Percentiles rank a stretch among this genome's conserved stretches.
phyloP scores from a whole-genome alignment of 1,139 yeast species.

The Pichia sp. region DNA sequence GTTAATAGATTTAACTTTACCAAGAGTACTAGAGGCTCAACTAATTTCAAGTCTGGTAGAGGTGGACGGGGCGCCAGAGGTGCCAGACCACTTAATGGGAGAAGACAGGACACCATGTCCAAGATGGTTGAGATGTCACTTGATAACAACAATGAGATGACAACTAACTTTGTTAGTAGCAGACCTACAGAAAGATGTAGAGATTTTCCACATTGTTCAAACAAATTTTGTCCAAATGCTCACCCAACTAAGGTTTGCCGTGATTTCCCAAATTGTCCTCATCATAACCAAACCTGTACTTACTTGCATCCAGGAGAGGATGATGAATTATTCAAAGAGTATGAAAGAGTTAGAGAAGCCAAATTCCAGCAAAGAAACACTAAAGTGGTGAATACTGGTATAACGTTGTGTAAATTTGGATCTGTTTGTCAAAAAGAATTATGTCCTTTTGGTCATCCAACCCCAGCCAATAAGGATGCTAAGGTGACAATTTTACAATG shows the following conservation, averaged over 20 bases:
- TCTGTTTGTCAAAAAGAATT: conserved; percentile 66
- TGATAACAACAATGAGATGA: conserved; percentile 21
- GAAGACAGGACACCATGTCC: conserved; percentile 12
- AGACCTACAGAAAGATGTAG: conserved; percentile 64
- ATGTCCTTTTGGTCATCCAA: conserved; percentile 89
- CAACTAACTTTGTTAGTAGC: conserved; percentile 30
- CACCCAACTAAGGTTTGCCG: conserved; percentile 79
- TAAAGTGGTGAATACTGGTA: conserved; percentile 35
- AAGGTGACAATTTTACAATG: conserved; percentile 65
- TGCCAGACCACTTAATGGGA: conserved; percentile 6
- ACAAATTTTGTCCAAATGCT: conserved; percentile 62
- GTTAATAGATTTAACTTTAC: conserved; percentile 12
- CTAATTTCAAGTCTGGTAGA: conserved; percentile 9
- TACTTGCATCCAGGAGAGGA: conserved; percentile 84
- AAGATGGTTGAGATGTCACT: conserved; percentile 36
- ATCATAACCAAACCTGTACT: conserved; percentile 77
- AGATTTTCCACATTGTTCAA: conserved; percentile 72
- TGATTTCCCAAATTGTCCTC: conserved; percentile 75
- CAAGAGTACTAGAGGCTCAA: conserved; percentile 6
- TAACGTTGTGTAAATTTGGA: conserved; percentile 72
- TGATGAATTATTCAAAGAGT: conserved; percentile 61
- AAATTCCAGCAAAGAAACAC: conserved; percentile 31
- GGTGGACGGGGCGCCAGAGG: conserved; percentile 10
- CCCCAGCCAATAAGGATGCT: conserved; percentile 75
- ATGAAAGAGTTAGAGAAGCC: conserved; percentile 51